A percentile compares a stretch with the other conserved stretches of the same genome.
phyloP scores from a whole-genome alignment of 306 rosid species.

The Cucumis cinereus region DNA sequence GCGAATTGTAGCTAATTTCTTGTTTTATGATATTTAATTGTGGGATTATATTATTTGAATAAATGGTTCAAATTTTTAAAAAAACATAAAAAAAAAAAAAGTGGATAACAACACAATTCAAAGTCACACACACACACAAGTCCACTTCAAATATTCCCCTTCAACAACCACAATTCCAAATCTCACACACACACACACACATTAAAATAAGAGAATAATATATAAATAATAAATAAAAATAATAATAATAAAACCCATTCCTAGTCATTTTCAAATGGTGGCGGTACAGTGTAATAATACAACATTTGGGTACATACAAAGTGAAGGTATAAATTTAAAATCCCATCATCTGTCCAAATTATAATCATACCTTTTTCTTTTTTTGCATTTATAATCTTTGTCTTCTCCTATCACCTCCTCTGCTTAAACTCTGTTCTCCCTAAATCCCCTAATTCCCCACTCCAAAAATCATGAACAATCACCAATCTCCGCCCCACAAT shows the following conservation, averaged over 20 bases:
- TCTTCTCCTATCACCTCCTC: constrained; percentile 8
- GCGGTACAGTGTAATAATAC: not conserved
- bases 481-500: constrained; percentile 14
- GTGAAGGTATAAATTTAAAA: not conserved
- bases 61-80: no score
- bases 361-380: constrained; percentile 28
- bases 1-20: no score
- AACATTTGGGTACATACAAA: not conserved
- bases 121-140: not conserved
- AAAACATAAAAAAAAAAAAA: no score
- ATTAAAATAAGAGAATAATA: not conserved
- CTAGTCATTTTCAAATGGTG: not conserved
- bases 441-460: not conserved
- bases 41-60: no score
- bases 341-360: not conserved
- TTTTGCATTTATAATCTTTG: constrained; percentile 35
- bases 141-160: not conserved
- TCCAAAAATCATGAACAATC: not conserved
- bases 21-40: no score
- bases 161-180: not conserved
- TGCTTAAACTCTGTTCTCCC: not conserved
- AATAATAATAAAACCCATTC: not conserved
- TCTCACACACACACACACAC: not conserved
- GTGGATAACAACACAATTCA: not conserved
- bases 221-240: not conserved